Base-by-base conservation (phyloP, 192 early-diverging fungal genomes). In the Umbelopsis isabellina region DNA sequence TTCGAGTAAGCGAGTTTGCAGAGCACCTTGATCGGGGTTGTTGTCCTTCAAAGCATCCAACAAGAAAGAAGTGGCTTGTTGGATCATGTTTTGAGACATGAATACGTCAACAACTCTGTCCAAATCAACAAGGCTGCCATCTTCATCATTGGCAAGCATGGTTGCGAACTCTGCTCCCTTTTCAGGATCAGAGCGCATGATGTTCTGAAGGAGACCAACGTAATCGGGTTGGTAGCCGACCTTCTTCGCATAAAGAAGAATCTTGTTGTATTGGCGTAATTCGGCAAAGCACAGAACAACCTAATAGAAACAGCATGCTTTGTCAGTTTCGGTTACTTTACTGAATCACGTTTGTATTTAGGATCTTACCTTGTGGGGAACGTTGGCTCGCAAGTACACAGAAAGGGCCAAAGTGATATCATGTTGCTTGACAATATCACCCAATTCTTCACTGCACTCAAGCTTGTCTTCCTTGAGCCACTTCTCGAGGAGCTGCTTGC, bases 381-480 rank as follows among this genome's bases (percentile, higher is more conserved):
- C 91, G 72, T 96, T 94, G 50, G 95, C 96, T 61, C 97, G 92
- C 45, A 98, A 84, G 73, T 98, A 99, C 4, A 99, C 91, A 15
- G 95, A 95, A 20, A 98, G 86, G 0, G 97, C 97, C 58, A 98
- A 81, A n/a, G 90, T 92, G 20, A 85, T 76, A 73, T 99, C 97
- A 66, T 93, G 87, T 65, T 89, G 94, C 79, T 94, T 95, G 49
- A 98, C 95, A 77, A 96, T 90, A 75, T 99, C 97, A 70, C 97
- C 97, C 30, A 99, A 85, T 75, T 99, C 97, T 78, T 99, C 97
- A 79, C 93, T 97, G 84, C 96, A 97, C 69, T 96, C 92, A 11
- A 99, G 85, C 77, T 99, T 99, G 80, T 99, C 97, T 78, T 98
- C 96, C 80, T 97, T 97, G 67, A 99, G 85, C 96, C 96, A 99